Evolutionary conservation across 1,284 basidiomycete species (phyloP).

Genomic region (Ustilago curta): DNA sequence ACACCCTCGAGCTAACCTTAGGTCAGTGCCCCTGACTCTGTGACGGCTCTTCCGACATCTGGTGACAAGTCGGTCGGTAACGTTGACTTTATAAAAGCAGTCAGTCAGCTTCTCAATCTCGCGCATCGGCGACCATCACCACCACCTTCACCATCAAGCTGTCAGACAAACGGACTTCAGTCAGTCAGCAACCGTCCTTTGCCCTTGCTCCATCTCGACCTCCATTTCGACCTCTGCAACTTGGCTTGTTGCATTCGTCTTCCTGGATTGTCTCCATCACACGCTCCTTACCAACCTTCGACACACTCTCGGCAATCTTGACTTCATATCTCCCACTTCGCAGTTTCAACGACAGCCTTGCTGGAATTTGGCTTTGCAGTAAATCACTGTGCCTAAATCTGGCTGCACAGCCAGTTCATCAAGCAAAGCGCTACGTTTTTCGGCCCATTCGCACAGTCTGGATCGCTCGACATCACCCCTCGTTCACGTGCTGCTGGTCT

Average conservation of each 20-base stretch:
- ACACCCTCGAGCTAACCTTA: too few relatives aligned
- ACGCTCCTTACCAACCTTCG: not conserved
- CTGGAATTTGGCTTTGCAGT: not conserved
- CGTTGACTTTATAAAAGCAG: too few relatives aligned
- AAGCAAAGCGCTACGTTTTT: not conserved
- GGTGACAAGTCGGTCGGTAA: too few relatives aligned
- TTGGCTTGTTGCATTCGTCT: not conserved
- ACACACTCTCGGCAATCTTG: too few relatives aligned
- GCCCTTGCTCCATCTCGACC: conserved; percentile 1
- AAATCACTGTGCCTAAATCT: too few relatives aligned
- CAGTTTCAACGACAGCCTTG: not conserved
- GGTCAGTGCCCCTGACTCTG: too few relatives aligned
- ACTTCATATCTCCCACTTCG: not conserved
- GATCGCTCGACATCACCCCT: not conserved
- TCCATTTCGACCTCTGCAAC: not conserved
- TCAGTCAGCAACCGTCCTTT: too few relatives aligned
- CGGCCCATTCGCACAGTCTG: not conserved
- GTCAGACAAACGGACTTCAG: too few relatives aligned
- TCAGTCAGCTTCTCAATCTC: too few relatives aligned
- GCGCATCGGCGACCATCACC: too few relatives aligned
- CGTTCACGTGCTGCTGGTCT: not conserved
- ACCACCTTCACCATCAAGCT: too few relatives aligned
- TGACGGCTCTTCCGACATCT: too few relatives aligned
- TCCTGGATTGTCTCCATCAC: not conserved
- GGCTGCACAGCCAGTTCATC: not conserved